Base-by-base conservation (phyloP, 2,329 filamentous ascomycete genomes). In the Nectriaceae sp. region DNA sequence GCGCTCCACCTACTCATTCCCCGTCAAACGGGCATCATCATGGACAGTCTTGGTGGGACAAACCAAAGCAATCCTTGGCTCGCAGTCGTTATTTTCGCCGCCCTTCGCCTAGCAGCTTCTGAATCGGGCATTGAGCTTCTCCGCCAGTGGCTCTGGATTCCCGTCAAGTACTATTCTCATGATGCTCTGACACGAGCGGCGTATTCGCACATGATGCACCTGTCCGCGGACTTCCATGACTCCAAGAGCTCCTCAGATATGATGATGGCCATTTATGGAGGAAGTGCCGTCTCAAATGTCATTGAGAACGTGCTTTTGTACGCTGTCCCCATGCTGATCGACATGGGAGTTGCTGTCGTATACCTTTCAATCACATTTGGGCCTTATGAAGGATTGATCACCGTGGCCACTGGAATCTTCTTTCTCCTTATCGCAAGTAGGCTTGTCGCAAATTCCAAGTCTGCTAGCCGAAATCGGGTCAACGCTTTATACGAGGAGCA, bases 1-100 rank as follows among this genome's bases (percentile, higher is more conserved):
- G 81, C 81, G 4, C 73, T 95, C 42, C 89, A 91, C 58, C 74
- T 96, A 13, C 71, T 95, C 36, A 83, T 90, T 24, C 90, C 90
- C n/a, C 80, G 88, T 18, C 89, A 94, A 63, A 82, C 93, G 24
- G 90, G 90, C 54, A 83, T 89, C 49, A 84, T 96, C 54, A 85
- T 89, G 54, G 83, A 94, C 60, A 81, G 81, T 51, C 71, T 95
- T 19, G 76, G 76, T 22, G 73, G 75, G 8, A 66, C 62, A 29
- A 75, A 77, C 36, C 68, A 74, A 37, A 73, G 67, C 47, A 76
- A 72, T 44, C 74, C 76, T 1, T 82, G 80, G 80, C 53, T 73
- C 3, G 75, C 80, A 20, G 77, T 83, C 3, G 51, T 75, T 18
- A 65, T 80, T 16, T 82, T 80, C 50, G 77, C 78, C 11, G 62